Evolutionary conservation across 768 basidiomycete genomes (phyloP).

Genomic region (Serendipita sp.): DNA sequence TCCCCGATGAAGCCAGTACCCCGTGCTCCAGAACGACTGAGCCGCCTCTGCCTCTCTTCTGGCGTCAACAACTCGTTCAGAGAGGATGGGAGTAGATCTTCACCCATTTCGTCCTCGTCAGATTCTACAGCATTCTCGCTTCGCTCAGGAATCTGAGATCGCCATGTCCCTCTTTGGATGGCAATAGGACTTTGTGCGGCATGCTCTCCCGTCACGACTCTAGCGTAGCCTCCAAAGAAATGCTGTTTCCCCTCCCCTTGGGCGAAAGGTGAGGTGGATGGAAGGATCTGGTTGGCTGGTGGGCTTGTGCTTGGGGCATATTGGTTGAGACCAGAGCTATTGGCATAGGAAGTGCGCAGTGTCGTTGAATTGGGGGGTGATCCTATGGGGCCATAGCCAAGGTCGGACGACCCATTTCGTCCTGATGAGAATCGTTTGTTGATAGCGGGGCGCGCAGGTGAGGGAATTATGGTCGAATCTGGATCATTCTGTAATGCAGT

Average conservation of each 20-base stretch:
- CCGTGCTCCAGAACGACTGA: slow-evolving; percentile 45
- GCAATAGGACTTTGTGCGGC: slow-evolving; percentile 6
- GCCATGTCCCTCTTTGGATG: slow-evolving; percentile 3
- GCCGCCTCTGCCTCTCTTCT: slow-evolving; percentile 65
- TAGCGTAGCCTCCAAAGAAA: slow-evolving; percentile 10
- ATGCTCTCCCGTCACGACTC: slow-evolving; percentile 25
- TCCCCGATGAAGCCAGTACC: not conserved
- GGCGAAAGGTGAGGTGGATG: slow-evolving; percentile 49
- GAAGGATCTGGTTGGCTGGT: slow-evolving; percentile 6
- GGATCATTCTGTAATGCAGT: not conserved
- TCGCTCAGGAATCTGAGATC: not conserved
- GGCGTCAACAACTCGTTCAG: slow-evolving; percentile 81
- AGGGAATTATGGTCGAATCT: not conserved
- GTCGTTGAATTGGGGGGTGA: slow-evolving; percentile 44
- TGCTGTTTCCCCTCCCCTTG: slow-evolving; percentile 2
- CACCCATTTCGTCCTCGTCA: slow-evolving; percentile 56
- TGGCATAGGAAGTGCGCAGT: slow-evolving; percentile 14
- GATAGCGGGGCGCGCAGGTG: slow-evolving; percentile 39
- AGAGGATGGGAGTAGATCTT: slow-evolving; percentile 79
- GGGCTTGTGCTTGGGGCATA: slow-evolving; percentile 51
- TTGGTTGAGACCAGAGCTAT: slow-evolving; percentile 25
- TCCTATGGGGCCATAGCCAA: slow-evolving; percentile 71
- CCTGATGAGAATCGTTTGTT: slow-evolving; percentile 27
- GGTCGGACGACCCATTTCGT: slow-evolving; percentile 21
- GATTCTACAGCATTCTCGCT: slow-evolving; percentile 16